These are phyloP conservation scores for Flaveria ramosissima DNA, from an alignment of 129 eudicot genomes.

Conservation along the genomic window DNA sequence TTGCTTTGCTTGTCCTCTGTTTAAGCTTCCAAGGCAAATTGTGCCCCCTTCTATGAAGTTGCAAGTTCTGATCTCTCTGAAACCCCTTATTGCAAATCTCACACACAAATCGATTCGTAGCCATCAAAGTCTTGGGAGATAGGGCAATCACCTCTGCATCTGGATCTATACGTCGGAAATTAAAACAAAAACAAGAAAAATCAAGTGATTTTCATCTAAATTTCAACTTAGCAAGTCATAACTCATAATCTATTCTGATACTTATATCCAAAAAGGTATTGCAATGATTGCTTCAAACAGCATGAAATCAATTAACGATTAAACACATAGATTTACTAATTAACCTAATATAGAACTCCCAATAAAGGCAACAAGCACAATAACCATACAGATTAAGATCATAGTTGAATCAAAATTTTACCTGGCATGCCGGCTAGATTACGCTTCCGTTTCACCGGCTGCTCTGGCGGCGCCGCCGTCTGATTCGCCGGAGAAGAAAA, in stretches of 20 bases:
- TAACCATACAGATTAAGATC: slow-evolving; percentile 14
- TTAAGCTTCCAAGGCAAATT: slow-evolving; percentile 95
- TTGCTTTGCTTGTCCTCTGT: slow-evolving; percentile 86
- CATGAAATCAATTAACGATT: slow-evolving; percentile 11
- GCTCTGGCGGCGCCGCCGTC: slow-evolving; percentile 37
- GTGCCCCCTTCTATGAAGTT: slow-evolving; percentile 96
- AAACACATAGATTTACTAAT: background rate
- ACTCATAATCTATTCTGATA: slow-evolving; percentile 9
- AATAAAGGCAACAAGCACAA: background rate
- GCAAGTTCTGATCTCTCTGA: slow-evolving; percentile 93
- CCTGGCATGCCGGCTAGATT: slow-evolving; percentile 99
- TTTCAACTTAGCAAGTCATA: background rate
- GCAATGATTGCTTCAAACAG: background rate
- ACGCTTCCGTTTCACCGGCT: slow-evolving; percentile 72
- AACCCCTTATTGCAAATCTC: slow-evolving; percentile 97
- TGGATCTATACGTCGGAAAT: slow-evolving; percentile 92
- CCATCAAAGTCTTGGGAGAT: slow-evolving; percentile 92
- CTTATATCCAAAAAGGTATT: background rate
- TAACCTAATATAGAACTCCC: slow-evolving; percentile 9
- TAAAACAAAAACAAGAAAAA: slow-evolving; percentile 12
- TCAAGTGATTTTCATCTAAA: slow-evolving; percentile 8
- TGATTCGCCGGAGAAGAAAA: slow-evolving; percentile 66
- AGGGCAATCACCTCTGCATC: slow-evolving; percentile 96
- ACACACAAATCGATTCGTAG: slow-evolving; percentile 89
- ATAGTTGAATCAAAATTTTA: slow-evolving; percentile 21